These are phyloP conservation scores for Pichia sp. DNA, from an alignment of 1,139 yeast species.

Conservation along the genomic window DNA sequence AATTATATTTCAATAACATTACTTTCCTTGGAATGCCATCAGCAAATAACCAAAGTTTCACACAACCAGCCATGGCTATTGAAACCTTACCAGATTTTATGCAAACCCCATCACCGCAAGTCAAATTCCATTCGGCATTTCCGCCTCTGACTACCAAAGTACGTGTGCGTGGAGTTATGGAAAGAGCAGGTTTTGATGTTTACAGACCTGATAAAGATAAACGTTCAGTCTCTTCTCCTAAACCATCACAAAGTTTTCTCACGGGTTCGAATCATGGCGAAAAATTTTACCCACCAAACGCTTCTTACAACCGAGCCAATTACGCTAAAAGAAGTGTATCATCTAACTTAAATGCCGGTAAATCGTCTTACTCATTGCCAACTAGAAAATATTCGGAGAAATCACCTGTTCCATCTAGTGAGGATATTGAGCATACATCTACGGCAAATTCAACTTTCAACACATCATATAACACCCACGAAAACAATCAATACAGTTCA, in stretches of 20 bases:
- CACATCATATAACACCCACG: no score
- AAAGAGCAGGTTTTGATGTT: conserved; percentile 57
- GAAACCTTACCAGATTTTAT: conserved; percentile 24
- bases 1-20: no score
- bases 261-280: background rate
- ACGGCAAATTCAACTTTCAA: no score
- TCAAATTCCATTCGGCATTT: conserved; percentile 30
- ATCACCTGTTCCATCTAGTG: background rate
- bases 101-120: conserved; percentile 21
- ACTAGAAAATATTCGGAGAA: background rate
- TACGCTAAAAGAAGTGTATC: no score
- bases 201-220: conserved; percentile 20
- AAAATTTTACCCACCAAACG: conserved; percentile 4
- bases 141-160: conserved; percentile 49
- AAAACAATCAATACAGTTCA: no score
- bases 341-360: background rate
- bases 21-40: no score
- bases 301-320: no score
- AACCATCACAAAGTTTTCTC: background rate
- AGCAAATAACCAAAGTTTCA: no score
- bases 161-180: conserved; percentile 49
- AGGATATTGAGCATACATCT: background rate
- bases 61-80: conserved; percentile 3
- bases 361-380: background rate
- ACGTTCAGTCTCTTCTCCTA: background rate